These are phyloP conservation scores for Neurospora hispaniola DNA, from an alignment of 495 filamentous ascomycete species.

Conservation along the genomic window DNA sequence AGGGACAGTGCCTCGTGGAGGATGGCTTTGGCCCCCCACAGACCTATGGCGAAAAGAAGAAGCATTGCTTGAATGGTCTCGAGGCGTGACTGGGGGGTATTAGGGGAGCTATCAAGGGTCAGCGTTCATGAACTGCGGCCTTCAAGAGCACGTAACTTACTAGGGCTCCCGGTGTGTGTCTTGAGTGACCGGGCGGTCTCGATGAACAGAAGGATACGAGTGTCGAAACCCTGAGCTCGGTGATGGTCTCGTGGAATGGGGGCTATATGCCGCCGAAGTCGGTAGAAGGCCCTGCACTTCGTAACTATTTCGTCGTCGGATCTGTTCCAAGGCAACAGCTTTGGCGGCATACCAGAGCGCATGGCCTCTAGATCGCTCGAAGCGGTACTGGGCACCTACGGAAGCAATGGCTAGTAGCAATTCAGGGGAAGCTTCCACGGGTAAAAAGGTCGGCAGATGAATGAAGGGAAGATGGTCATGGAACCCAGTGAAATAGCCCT, in stretches of 20 bases:
- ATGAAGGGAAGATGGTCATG: conserved; percentile 61
- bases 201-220: conserved; percentile 40
- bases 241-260: conserved; percentile 40
- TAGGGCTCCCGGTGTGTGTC: conserved; percentile 43
- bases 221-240: conserved; percentile 40
- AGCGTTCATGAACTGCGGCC: conserved; percentile 10
- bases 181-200: conserved; percentile 40
- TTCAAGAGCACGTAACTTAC: conserved; percentile 18
- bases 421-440: conserved; percentile 44
- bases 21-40: conserved; percentile 47
- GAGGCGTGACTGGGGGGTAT: conserved; percentile 42
- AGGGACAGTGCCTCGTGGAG: conserved; percentile 46
- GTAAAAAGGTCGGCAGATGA: conserved; percentile 51
- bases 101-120: conserved; percentile 28
- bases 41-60: conserved; percentile 44
- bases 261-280: conserved; percentile 39
- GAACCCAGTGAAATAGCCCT: conserved; percentile 56
- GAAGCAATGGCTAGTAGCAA: conserved; percentile 54
- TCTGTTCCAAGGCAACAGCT: conserved; percentile 42
- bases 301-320: conserved; percentile 40
- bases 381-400: conserved; percentile 58
- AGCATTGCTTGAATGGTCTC: conserved; percentile 47
- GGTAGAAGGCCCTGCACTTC: conserved; percentile 39
- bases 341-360: conserved; percentile 60
- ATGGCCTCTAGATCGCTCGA: conserved; percentile 55